Percentiles rank a stretch among this genome's conserved stretches.
These are phyloP conservation scores for Leishmania martiniquensis DNA, from an alignment of 208 protist genomes.

Conservation along the genomic window DNA sequence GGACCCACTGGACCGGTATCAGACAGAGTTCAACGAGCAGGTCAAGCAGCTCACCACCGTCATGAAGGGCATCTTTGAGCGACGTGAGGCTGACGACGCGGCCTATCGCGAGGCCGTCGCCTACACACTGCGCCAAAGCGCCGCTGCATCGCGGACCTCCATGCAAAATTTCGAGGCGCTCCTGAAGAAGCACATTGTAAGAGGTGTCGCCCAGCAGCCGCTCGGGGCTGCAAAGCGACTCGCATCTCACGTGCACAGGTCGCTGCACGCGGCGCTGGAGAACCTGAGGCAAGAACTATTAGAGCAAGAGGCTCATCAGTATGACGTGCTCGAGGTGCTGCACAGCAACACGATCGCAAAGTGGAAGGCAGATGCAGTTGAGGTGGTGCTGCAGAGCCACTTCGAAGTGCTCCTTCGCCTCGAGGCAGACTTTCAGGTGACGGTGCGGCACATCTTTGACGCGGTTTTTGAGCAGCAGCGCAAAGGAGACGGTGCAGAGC, in stretches of 20 bases:
- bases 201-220: constrained; percentile 15
- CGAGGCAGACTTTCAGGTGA: constrained; percentile 79
- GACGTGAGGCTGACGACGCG: constrained; percentile 65
- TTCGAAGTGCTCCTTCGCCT: constrained; percentile 79
- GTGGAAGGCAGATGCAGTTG: constrained; percentile 77
- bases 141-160: constrained; percentile 39
- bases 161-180: constrained; percentile 71
- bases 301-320: constrained; percentile 78
- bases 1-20: constrained; percentile 72
- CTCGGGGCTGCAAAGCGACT: background rate
- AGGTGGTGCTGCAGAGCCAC: constrained; percentile 74
- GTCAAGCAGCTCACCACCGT: constrained; percentile 74
- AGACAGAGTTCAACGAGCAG: constrained; percentile 85
- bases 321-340: constrained; percentile 70
- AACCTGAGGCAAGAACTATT: constrained; percentile 62
- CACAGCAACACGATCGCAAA: constrained; percentile 67
- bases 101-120: constrained; percentile 45
- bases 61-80: constrained; percentile 71
- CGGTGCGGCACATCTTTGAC: constrained; percentile 75
- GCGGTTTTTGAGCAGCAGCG: constrained; percentile 68
- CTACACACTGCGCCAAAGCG: constrained; percentile 46
- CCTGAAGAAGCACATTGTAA: constrained; percentile 56
- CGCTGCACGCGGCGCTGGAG: constrained; percentile 43
- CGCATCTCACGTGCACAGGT: constrained; percentile 12
- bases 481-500: constrained; percentile 39